These are phyloP conservation scores for Rauvolfia tetraphylla DNA, from an alignment of 257 asterid species.

Conservation along the genomic window DNA sequence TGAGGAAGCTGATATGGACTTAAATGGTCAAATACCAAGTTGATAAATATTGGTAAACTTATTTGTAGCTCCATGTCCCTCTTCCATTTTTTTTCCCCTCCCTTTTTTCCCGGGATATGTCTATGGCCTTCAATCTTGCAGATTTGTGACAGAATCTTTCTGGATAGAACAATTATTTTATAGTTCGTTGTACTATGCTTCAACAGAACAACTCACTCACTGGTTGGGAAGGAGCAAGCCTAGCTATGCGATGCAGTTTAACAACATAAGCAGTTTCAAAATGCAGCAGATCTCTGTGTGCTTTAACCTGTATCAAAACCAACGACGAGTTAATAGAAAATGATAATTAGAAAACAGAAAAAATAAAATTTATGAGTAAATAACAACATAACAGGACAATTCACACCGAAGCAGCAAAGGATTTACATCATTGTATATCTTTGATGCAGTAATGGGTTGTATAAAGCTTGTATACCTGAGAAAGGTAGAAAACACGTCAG, in stretches of 20 bases:
- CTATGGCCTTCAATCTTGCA: background rate
- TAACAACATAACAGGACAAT: background rate
- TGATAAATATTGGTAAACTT: background rate
- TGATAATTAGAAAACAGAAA: background rate
- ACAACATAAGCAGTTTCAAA: conserved; percentile 98
- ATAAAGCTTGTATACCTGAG: conserved; percentile 92
- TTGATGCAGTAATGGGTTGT: conserved; percentile 94
- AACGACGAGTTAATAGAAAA: conserved; percentile 15
- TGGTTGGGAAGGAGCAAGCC: conserved; percentile 77
- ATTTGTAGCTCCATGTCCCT: too few relatives aligned
- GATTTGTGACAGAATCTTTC: background rate
- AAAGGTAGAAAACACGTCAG: conserved; percentile 12
- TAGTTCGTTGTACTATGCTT: conserved; percentile 10
- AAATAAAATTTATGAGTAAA: conserved; percentile 1
- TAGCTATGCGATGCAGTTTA: conserved; percentile 90
- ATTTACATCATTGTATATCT: conserved; percentile 85
- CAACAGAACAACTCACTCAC: conserved; percentile 46
- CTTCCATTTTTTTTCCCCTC: too few relatives aligned
- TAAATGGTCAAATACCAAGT: background rate
- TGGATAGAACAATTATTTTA: background rate
- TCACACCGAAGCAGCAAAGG: conserved; percentile 1
- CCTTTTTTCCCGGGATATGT: too few relatives aligned
- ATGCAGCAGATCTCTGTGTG: conserved; percentile 92
- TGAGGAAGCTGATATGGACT: background rate
- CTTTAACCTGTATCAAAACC: conserved; percentile 57